Evolutionary conservation across 2,329 filamentous ascomycete genomes (phyloP), one percentile per base, ranked within the genome.

Genomic region (Talaromyces sp.): DNA sequence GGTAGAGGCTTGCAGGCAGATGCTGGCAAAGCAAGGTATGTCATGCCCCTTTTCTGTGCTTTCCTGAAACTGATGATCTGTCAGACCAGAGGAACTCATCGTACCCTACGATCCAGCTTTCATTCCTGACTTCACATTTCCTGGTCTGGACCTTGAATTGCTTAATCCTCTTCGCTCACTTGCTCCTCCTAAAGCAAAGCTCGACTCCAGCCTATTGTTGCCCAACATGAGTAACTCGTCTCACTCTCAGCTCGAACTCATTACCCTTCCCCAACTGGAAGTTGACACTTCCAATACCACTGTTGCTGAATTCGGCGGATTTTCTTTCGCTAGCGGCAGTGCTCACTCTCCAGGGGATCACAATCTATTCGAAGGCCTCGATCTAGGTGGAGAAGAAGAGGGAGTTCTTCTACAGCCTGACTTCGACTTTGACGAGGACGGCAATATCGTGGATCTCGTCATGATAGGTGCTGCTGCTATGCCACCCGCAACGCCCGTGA

Each of bases 41-140:
- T 76, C 5, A 19, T 43, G 38, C 17, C 15, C 34, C 29, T 36
- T 49, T 13, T 15, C 11, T 40, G 31, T 59, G 51, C 10, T n/a
- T 38, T 3, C 10, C 40, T n/a, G 3, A 31, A 45, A 10, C 61
- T 60, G 49, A 61, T 15, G 19, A 11, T 38, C 38, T n/a, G 36
- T 36, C 69, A 97, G 92, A 71, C 88, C 86, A 5, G 87, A 91
- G 27, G 89, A 93, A 70, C 88, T 97, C 64, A 81, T 92, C 2
- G 82, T 98, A 1, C 82, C 86, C 63, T 92, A 98, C 72, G 94
- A 98, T 72, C 92, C 93, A 0, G 84, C 86, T 49, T 97, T 98
- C 73, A 78, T 91, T 10, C 88, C 89, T 0, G 87, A 89, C 51
- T 82, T 88, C 38, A 80, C 82, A 38, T 80, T 92, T 29, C 86